Evolutionary conservation across 2,329 filamentous ascomycete genomes (phyloP).

Genomic region (Biscogniauxia sp.): DNA sequence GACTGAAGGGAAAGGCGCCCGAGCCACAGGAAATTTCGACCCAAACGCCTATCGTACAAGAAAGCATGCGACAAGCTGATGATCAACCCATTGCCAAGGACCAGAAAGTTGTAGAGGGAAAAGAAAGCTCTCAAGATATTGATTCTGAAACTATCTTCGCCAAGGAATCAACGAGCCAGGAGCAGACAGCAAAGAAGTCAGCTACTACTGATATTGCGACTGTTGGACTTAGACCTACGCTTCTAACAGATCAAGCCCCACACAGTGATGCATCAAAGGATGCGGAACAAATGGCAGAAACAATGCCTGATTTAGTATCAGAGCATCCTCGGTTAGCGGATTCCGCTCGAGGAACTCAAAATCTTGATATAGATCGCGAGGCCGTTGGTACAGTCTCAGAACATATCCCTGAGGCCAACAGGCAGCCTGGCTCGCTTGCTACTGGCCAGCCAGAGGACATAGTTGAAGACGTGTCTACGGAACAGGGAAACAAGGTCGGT

Average conservation of each 20-base stretch:
- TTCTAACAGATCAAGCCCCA: not conserved
- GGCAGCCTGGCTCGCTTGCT: not conserved
- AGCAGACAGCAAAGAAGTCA: constrained; percentile 24
- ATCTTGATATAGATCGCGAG: constrained; percentile 23
- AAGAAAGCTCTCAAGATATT: constrained; percentile 4
- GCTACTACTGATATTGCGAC: constrained; percentile 5
- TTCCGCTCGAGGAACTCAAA: constrained; percentile 12
- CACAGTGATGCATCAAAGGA: not conserved
- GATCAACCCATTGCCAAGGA: constrained; percentile 7
- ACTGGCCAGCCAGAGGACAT: constrained; percentile 2
- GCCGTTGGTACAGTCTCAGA: constrained; percentile 1
- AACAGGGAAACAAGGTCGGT: constrained; percentile 5
- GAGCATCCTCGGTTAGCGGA: not conserved
- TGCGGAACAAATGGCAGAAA: constrained; percentile 5
- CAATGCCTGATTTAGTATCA: not conserved
- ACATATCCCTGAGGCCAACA: not conserved
- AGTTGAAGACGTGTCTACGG: constrained; percentile 2
- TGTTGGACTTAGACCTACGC: constrained; percentile 5
- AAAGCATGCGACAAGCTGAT: not conserved
- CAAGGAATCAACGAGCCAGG: constrained; percentile 47
- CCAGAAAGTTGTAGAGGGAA: constrained; percentile 3
- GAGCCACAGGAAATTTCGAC: not conserved
- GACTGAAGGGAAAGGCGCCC: not conserved
- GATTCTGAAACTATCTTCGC: constrained; percentile 14
- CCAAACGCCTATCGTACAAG: not conserved